Base-by-base conservation (phyloP, 2,329 filamentous ascomycete species). In the Epichloe festucae region DNA sequence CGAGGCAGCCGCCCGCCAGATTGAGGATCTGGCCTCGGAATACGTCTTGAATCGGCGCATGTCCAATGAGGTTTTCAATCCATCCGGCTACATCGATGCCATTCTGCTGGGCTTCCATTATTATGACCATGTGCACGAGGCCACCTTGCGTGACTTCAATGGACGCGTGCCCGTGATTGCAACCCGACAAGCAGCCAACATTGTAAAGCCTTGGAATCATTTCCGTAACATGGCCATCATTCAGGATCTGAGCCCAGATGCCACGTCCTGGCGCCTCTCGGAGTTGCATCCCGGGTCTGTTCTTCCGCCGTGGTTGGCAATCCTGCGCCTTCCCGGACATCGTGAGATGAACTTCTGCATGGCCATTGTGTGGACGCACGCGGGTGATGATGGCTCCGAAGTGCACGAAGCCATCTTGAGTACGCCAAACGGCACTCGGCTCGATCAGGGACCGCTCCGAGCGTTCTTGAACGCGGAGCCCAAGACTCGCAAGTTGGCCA, bases 41-140 rank as follows among this genome's bases (percentile, higher is more conserved):
- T 45, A 49, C 23, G 53, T 54, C 21, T 23, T 54, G 14, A 52
- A 39, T 8, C 38, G 53, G 15, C 53, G 50, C 53, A 50, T 52
- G 53, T 54, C 50, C 19, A 54, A 54, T 19, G 53, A 54, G 23
- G 47, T 54, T 34, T 54, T 52, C 50, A 54, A 54, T 39, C 53
- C 53, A 11, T 51, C 53, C 17, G 35, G 53, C 43, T 51, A 52
- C 53, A 50, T 54, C 31, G 53, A 54, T 19, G 53, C 47, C 43
- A 52, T 54, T 40, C 10, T 54, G 21, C 47, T 54, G 31, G 19
- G 46, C 39, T 54, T 52, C 17, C 53, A 54, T 35, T 52, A 54
- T 21, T 54, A 50, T 15, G 50, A 52, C 38, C 50, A 54, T 19
- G 50, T 54, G 21, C 53, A 54, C 41, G 53, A 54, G 35, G 53